Percentiles rank a stretch among this genome's conserved stretches.
Conservation (phyloP, 805 yeast species). For the Metschnikowia cubensis region DNA sequence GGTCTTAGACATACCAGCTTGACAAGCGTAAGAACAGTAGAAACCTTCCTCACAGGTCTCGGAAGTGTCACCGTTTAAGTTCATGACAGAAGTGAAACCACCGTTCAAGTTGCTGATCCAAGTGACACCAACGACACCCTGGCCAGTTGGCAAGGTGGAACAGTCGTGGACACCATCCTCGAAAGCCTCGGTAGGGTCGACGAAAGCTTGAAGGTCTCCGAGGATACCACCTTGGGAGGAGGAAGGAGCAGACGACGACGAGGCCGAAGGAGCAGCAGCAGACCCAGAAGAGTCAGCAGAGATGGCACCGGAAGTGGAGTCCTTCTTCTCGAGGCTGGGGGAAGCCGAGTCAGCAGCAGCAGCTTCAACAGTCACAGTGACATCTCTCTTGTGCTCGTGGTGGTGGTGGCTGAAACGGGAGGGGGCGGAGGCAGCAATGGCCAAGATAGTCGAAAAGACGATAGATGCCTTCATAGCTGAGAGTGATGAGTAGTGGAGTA, state of each 20-base stretch:
- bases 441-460: conserved; percentile 15
- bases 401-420: conserved; percentile 34
- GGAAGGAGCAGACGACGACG: not conserved
- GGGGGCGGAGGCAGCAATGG: conserved; percentile 16
- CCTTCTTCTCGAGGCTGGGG: conserved; percentile 1
- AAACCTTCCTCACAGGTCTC: conserved; percentile 56
- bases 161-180: conserved; percentile 22
- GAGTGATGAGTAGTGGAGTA: conserved; percentile 8
- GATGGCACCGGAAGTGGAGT: not conserved
- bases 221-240: conserved; percentile 5
- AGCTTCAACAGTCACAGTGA: conserved; percentile 34
- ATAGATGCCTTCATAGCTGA: conserved; percentile 12
- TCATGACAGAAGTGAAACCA: conserved; percentile 43
- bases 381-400: conserved; percentile 36
- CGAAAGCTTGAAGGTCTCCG: conserved; percentile 18
- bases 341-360: conserved; percentile 21
- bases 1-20: conserved; percentile 76
- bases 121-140: conserved; percentile 19
- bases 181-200: conserved; percentile 16
- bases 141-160: conserved; percentile 20
- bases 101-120: conserved; percentile 31
- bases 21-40: conserved; percentile 76
- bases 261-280: not conserved
- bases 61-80: conserved; percentile 47
- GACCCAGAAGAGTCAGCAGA: no score